Conservation (phyloP, 805 yeast species). For the Zygosaccharomyces pseudorouxii region DNA sequence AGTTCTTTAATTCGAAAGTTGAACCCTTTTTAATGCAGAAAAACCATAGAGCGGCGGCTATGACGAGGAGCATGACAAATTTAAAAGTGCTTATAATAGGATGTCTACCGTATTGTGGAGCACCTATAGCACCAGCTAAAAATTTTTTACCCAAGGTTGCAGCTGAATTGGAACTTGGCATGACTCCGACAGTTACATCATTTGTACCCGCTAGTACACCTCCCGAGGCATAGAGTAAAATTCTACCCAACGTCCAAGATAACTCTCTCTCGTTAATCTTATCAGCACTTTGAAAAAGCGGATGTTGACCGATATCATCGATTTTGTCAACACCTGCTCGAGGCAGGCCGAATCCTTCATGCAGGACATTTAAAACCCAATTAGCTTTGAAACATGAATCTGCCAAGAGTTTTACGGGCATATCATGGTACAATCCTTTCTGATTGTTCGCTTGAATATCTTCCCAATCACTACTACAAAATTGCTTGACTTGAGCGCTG, state of each 20-base stretch:
- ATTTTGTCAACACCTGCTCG: conserved; percentile 51
- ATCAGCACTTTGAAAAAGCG: conserved; percentile 79
- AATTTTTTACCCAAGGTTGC: conserved; percentile 23
- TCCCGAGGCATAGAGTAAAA: conserved; percentile 75
- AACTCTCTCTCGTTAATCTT: conserved; percentile 78
- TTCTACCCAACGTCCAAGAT: conserved; percentile 94
- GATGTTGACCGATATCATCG: conserved; percentile 34
- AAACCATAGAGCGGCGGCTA: conserved; percentile 2
- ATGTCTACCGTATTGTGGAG: background rate
- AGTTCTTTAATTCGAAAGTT: background rate
- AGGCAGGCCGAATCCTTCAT: conserved; percentile 90
- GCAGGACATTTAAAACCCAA: conserved; percentile 86
- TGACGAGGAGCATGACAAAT: conserved; percentile 6
- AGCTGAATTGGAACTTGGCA: conserved; percentile 24
- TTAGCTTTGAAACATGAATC: conserved; percentile 91
- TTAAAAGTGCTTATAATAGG: conserved; percentile 3
- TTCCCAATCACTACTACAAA: conserved; percentile 76
- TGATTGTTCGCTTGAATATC: conserved; percentile 46
- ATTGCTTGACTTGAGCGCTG: conserved; percentile 58
- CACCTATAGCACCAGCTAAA: conserved; percentile 21
- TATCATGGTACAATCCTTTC: conserved; percentile 52
- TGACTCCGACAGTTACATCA: conserved; percentile 24
- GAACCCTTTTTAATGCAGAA: conserved; percentile 4
- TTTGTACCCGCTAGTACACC: conserved; percentile 39
- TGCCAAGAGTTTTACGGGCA: conserved; percentile 52